phyloP scores from a whole-genome alignment of 1,284 basidiomycete genomes.

The Coniferiporia sulphurascens region DNA sequence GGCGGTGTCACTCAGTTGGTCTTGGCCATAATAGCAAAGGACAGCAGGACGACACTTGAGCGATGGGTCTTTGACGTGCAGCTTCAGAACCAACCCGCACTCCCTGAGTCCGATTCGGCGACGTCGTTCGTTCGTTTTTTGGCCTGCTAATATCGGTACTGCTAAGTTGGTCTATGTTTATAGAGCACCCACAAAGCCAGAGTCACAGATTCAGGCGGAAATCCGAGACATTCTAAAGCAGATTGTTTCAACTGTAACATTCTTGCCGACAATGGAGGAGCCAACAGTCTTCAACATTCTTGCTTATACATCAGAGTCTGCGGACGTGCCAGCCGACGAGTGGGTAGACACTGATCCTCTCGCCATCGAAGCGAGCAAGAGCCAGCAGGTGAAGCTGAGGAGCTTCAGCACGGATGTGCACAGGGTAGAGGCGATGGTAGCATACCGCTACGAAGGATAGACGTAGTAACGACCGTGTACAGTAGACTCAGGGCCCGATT shows the following conservation, averaged over 20 bases:
- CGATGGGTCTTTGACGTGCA: conserved; percentile 98
- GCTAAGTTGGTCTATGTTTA: background rate
- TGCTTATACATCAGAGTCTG: conserved; percentile 86
- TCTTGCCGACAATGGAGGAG: conserved; percentile 92
- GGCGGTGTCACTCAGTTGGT: conserved; percentile 91
- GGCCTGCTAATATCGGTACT: background rate
- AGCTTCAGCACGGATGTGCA: conserved; percentile 91
- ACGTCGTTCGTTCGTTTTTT: conserved; percentile 11
- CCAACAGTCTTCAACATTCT: conserved; percentile 95
- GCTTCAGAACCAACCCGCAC: conserved; percentile 54
- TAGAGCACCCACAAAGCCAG: conserved; percentile 60
- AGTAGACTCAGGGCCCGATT: too few species aligned
- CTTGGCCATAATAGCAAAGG: conserved; percentile 93
- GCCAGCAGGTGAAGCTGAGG: conserved; percentile 91
- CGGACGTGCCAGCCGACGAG: conserved; percentile 82
- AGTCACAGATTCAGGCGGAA: conserved; percentile 94
- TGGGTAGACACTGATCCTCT: conserved; percentile 96
- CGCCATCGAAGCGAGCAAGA: conserved; percentile 92
- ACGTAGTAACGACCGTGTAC: background rate
- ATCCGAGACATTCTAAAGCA: conserved; percentile 98
- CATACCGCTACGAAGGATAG: conserved; percentile 70
- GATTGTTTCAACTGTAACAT: conserved; percentile 95
- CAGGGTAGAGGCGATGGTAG: conserved; percentile 86
- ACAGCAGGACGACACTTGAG: conserved; percentile 87
- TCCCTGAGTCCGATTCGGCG: conserved; percentile 28